These are phyloP conservation scores for Suillus hirtellus DNA, from an alignment of 768 basidiomycete genomes.

Conservation along the genomic window DNA sequence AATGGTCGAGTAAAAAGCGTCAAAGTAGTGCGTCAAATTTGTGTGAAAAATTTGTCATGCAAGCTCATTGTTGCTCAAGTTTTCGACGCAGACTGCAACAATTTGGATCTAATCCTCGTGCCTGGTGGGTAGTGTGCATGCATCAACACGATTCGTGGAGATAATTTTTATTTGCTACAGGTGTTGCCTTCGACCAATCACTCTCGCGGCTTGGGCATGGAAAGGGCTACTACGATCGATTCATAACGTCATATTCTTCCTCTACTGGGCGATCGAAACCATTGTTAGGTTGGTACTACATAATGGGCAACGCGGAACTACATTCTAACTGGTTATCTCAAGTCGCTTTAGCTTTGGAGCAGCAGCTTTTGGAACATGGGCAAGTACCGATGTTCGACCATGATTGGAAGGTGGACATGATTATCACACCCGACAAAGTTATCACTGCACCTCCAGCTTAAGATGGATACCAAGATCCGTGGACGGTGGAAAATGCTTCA, in stretches of 20 bases:
- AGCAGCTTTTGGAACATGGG: constrained; percentile 57
- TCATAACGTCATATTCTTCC: constrained; percentile 55
- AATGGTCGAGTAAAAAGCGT: constrained; percentile 47
- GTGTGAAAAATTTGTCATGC: constrained; percentile 8
- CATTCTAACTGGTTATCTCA: constrained; percentile 17
- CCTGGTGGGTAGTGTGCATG: constrained; percentile 51
- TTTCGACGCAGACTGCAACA: constrained; percentile 35
- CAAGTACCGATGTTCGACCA: constrained; percentile 53
- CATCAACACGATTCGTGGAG: constrained; percentile 3
- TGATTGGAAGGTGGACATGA: constrained; percentile 66
- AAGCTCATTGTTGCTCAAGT: constrained; percentile 20
- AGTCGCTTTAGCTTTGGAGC: constrained; percentile 68
- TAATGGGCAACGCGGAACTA: constrained; percentile 15
- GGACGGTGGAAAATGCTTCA: not conserved
- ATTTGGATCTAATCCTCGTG: constrained; percentile 63
- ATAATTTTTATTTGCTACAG: constrained; percentile 34
- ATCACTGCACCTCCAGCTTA: constrained; percentile 22
- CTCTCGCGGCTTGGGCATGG: constrained; percentile 77
- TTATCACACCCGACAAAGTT: constrained; percentile 50
- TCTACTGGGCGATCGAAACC: constrained; percentile 47
- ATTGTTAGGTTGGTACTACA: constrained; percentile 51
- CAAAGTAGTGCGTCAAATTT: constrained; percentile 47
- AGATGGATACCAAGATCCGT: not conserved
- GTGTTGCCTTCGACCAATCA: constrained; percentile 72
- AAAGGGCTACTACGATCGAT: constrained; percentile 82